Base-by-base conservation (phyloP, 805 yeast species). In the Wickerhamiella alocasiicola region DNA sequence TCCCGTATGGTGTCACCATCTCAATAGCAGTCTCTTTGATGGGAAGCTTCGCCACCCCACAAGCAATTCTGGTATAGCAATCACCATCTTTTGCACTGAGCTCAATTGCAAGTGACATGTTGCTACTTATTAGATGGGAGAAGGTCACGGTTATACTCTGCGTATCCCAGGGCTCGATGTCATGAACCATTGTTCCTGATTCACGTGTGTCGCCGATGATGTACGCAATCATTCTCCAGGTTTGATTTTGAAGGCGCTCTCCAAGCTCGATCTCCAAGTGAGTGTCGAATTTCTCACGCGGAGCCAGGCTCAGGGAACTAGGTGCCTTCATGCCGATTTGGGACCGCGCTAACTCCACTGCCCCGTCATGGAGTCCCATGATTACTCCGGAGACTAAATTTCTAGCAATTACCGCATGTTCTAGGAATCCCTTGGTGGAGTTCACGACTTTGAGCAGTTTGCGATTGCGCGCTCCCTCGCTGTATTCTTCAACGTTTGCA, bases 201-300 rank as follows among this genome's bases (percentile, higher is more conserved):
- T 23, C 9, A 7, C 26, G 26, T 26, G 19, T 6, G 7, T 20
- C 6, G 13, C 12, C 26, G 5, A 25, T 13, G 12, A 32, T 13
- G n/a, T 32, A 32, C 9, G n/a, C 36, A 32, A 32, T 32, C 7
- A 26, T 26, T 3, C 36, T 20, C 36, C 36, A 32, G 3, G 26
- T 20, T 17, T 20, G 36, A 17, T 32, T 32, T 13, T 32, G 36
- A 4, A 20, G 26, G 9, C 36, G 25, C 9, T 12, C 5, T 12
- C 36, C 36, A 25, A 32, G 17, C 12, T 9, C n/a, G 5, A 32
- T 17, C 12, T n/a, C 19, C 5, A 32, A 17, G 4, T 6, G 5
- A 11, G 6, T 9, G 13, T 32, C 36, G n/a, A n/a, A 17, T 9
- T 20, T 26, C 4, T 20, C 9, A 4, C 7, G 4, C 15, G 7